phyloP scores from a whole-genome alignment of 2,329 filamentous ascomycete genomes.

The Epichloe sibirici region DNA sequence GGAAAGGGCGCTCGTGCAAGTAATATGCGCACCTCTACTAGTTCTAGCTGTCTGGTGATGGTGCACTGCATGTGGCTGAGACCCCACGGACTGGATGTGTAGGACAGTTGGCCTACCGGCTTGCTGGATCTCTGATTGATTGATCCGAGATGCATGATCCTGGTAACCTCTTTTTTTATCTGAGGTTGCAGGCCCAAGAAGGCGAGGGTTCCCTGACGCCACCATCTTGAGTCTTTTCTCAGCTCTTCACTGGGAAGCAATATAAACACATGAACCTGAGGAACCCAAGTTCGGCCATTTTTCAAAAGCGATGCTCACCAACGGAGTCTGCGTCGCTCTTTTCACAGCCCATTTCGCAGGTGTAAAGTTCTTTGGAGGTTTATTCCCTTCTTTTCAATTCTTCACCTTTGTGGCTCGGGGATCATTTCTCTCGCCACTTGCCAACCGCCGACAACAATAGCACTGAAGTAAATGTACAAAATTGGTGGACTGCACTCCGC shows the following conservation, averaged over 20 bases:
- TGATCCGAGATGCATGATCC: constrained; percentile 4
- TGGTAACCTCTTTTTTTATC: background rate
- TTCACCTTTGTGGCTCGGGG: no score
- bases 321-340: background rate
- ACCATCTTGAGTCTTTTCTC: background rate
- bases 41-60: background rate
- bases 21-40: background rate
- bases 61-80: background rate
- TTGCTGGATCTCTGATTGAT: constrained; percentile 4
- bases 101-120: background rate
- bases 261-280: no score
- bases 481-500: no score
- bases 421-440: no score
- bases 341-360: background rate
- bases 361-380: background rate
- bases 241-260: background rate
- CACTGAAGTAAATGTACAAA: no score
- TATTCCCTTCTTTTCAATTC: background rate
- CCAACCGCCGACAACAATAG: no score
- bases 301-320: background rate
- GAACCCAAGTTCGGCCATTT: background rate
- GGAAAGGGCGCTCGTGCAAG: background rate
- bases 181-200: background rate
- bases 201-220: background rate
- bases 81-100: background rate